Evolutionary conservation across 257 asterid species (phyloP).

Genomic region (Solanum piurae): DNA sequence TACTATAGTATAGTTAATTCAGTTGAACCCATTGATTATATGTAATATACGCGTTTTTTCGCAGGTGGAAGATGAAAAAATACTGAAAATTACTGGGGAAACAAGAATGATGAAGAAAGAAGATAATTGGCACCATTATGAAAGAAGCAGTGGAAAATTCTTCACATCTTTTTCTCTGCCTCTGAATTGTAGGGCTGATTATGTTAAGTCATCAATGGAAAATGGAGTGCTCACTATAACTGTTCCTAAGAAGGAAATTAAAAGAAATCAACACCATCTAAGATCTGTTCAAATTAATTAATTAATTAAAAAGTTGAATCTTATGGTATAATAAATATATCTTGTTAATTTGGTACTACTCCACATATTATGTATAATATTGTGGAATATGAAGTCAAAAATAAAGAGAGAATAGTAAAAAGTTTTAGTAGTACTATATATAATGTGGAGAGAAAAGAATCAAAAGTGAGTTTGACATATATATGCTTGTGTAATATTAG

Average conservation of each 20-base stretch:
- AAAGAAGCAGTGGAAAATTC: slow-evolving; percentile 17
- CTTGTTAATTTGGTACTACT: not conserved
- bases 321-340: not conserved
- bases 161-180: slow-evolving; percentile 21
- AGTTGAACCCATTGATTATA: not conserved
- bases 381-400: not conserved
- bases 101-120: slow-evolving; percentile 15
- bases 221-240: slow-evolving; percentile 25
- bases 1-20: not conserved
- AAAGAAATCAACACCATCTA: not conserved
- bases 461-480: not conserved
- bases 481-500: not conserved
- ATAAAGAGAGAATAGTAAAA: not conserved
- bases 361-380: not conserved
- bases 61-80: slow-evolving; percentile 1
- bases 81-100: slow-evolving; percentile 27
- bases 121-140: slow-evolving; percentile 29
- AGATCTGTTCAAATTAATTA: slow-evolving; percentile 3
- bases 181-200: slow-evolving; percentile 18
- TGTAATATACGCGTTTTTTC: not conserved
- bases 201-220: slow-evolving; percentile 13
- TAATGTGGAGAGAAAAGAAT: not conserved
- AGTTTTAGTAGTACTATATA: not conserved
- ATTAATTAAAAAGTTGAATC: not conserved
- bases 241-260: slow-evolving; percentile 26